These are phyloP conservation scores for Zizania palustris DNA, from an alignment of 202 grass and related monocot genomes.

Conservation along the genomic window DNA sequence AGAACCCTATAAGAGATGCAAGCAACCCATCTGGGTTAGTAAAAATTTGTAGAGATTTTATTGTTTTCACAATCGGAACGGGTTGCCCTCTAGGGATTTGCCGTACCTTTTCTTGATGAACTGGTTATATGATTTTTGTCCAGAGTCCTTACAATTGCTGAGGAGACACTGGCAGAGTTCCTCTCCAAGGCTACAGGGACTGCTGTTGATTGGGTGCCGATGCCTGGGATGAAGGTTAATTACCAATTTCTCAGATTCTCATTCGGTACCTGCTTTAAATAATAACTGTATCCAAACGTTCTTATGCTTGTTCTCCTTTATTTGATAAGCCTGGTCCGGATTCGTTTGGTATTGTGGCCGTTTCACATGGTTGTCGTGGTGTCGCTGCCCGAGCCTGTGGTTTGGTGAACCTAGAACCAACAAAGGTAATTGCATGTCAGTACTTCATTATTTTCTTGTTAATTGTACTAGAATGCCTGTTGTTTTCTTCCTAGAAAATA, in stretches of 20 bases:
- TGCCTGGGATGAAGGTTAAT: conserved; percentile 99
- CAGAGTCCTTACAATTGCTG: conserved; percentile 87
- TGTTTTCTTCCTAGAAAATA: conserved; percentile 25
- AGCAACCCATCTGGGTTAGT: conserved; percentile 95
- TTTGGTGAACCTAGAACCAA: conserved; percentile 95
- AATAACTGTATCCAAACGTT: background rate
- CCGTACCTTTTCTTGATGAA: background rate
- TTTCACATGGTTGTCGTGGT: conserved; percentile 96
- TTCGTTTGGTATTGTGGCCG: conserved; percentile 94
- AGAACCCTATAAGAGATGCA: conserved; percentile 78
- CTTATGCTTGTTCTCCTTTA: conserved; percentile 17
- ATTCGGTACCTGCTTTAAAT: background rate
- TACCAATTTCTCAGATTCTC: conserved; percentile 5
- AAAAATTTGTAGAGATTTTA: background rate
- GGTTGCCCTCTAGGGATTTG: background rate
- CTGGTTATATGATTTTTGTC: background rate
- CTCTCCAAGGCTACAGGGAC: conserved; percentile 99
- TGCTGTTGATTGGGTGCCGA: conserved; percentile 99
- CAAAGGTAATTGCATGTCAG: conserved; percentile 63
- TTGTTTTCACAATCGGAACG: background rate
- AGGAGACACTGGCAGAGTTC: conserved; percentile 98
- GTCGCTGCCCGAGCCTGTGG: conserved; percentile 97
- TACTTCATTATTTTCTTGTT: background rate
- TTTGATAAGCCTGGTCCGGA: conserved; percentile 97
- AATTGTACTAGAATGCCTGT: background rate